Evolutionary conservation across 176 grass and related monocot genomes (phyloP), one percentile per base, ranked within the genome.

Genomic region (Avena atlantica): DNA sequence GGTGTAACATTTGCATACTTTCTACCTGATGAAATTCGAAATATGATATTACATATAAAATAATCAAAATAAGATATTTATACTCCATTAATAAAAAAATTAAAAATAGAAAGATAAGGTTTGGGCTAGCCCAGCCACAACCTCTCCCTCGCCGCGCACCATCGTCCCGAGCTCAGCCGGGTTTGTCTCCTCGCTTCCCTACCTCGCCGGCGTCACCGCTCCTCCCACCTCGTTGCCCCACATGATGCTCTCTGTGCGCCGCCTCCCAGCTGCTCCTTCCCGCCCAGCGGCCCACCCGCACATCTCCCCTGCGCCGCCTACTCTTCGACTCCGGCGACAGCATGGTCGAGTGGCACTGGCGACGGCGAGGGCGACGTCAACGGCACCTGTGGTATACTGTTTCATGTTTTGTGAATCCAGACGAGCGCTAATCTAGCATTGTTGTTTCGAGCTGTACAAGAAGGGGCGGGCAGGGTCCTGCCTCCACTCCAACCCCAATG

Each of bases 231-330:
- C 15, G 16, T 25, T 9, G 50, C 9, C 74, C 73, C 50, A 42
- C 74, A 77, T 77, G 74, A 50, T 77, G 25, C 74, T 77, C 74
- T 56, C 74, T 16, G 50, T 77, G 15, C 49, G 74, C 50, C 74
- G 50, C 74, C 74, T 77, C 15, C 74, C 74, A 1, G 9, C 74
- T 2, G 25, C 50, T 20, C 25, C 74, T 31, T 77, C 74, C 25
- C 8, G 25, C 15, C 74, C 9, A 19, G 49, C 74, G 15, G 49
- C 25, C 74, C 49, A 56, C 15, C 27, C 74, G 15, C 74, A 56
- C 50, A 34, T 34, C 49, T 77, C 50, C 50, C 50, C 50, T 31
- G 25, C 74, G 74, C 50, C 74, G 25, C 15, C 74, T 14, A 53
- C 49, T 15, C 50, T 77, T 19, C 74, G 50, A 29, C 25, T 77